These are phyloP conservation scores for Colletotrichum filicis DNA, from an alignment of 2,329 filamentous ascomycete species.

Conservation along the genomic window DNA sequence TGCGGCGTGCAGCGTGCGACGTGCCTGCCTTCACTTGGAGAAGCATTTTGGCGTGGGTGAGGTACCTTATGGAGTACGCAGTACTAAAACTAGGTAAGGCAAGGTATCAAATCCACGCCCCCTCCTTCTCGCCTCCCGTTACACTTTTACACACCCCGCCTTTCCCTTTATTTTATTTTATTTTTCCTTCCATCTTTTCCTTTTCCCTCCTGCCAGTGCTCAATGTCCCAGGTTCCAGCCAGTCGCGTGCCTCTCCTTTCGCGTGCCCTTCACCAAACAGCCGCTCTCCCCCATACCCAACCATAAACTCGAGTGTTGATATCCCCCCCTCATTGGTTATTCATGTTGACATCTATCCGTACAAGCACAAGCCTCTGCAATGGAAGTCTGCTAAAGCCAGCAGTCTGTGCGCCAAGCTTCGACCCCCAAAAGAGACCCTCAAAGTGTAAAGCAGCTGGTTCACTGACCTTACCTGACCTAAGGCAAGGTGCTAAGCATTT, in stretches of 20 bases:
- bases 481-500: too few relatives aligned
- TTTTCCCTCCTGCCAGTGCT: slow-evolving; percentile 5
- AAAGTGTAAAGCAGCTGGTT: neutral
- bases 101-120: slow-evolving; percentile 6
- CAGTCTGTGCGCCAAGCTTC: slow-evolving; percentile 26
- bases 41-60: slow-evolving; percentile 27
- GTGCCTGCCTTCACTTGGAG: neutral
- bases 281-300: neutral
- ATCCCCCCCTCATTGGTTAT: slow-evolving; percentile 2
- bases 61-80: neutral
- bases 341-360: neutral
- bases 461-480: neutral
- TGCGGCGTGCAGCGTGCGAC: too few relatives aligned
- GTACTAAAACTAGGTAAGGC: too few relatives aligned
- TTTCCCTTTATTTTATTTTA: neutral
- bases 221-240: slow-evolving; percentile 28
- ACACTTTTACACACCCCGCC: neutral
- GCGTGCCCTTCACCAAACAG: slow-evolving; percentile 5
- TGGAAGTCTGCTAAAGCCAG: slow-evolving; percentile 9
- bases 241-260: slow-evolving; percentile 28
- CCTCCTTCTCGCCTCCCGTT: neutral
- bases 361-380: slow-evolving; percentile 16
- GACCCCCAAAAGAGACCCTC: slow-evolving; percentile 6
- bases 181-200: neutral
- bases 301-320: neutral